A percentile compares a stretch with the other conserved stretches of the same genome.
Conservation (phyloP, 2,329 filamentous ascomycete species). For the Cryphonectria nitschkei region DNA sequence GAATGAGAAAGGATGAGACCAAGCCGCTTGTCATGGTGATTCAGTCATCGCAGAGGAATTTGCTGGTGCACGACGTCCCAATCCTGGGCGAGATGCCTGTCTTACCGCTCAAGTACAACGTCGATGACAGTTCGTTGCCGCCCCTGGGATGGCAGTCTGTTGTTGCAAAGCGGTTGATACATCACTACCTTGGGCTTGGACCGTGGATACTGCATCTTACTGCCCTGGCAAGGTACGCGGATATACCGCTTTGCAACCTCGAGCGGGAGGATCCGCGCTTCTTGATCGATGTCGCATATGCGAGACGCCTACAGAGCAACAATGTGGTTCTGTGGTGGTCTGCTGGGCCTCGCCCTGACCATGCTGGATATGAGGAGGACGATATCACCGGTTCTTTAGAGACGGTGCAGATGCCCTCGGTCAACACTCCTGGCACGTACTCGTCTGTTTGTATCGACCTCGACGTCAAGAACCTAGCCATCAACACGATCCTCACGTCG, state of each 20-base stretch:
- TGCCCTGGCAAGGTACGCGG: constrained; percentile 86
- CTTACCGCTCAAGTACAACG: constrained; percentile 78
- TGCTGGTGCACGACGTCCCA: constrained; percentile 83
- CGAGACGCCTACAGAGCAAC: constrained; percentile 83
- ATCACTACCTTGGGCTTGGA: constrained; percentile 89
- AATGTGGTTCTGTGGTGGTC: constrained; percentile 99
- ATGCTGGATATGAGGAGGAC: constrained; percentile 94
- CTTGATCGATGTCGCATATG: constrained; percentile 94
- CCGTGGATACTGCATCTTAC: constrained; percentile 90
- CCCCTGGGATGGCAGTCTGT: constrained; percentile 93
- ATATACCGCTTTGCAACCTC: constrained; percentile 92
- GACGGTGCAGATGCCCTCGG: constrained; percentile 84
- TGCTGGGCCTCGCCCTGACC: constrained; percentile 80
- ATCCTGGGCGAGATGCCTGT: constrained; percentile 83
- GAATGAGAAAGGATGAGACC: constrained; percentile 82
- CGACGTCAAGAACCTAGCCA: constrained; percentile 89
- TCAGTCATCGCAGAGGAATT: constrained; percentile 82
- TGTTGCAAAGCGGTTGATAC: constrained; percentile 81
- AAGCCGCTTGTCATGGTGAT: constrained; percentile 83
- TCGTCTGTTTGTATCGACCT: constrained; percentile 96
- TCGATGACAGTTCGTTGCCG: constrained; percentile 82
- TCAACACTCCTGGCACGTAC: constrained; percentile 93
- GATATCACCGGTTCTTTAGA: constrained; percentile 84
- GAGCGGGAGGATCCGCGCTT: constrained; percentile 93
- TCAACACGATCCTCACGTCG: constrained; percentile 96